Conservation (phyloP, 164 flowering plant genomes). For the Platanus orientalis region DNA sequence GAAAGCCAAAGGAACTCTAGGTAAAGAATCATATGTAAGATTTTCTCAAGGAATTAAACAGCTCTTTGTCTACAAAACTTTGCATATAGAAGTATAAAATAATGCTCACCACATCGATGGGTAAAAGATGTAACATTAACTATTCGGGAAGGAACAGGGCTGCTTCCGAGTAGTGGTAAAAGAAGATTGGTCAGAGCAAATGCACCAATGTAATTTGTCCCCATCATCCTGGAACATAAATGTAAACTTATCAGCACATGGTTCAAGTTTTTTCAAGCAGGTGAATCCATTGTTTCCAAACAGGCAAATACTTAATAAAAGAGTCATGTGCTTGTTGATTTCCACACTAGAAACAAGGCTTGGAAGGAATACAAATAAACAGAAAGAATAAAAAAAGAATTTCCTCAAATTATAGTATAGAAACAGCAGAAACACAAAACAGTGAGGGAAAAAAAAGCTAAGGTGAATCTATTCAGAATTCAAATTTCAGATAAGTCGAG, state of each 20-base stretch:
- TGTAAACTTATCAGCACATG: conserved; percentile 8
- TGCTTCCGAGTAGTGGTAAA: conserved; percentile 67
- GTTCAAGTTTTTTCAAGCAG: background rate
- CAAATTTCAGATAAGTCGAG: too few species aligned
- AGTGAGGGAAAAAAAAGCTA: too few species aligned
- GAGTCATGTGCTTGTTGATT: too few species aligned
- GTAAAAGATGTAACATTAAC: conserved; percentile 90
- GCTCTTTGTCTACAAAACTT: background rate
- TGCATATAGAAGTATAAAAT: background rate
- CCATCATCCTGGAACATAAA: conserved; percentile 61
- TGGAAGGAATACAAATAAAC: too few species aligned
- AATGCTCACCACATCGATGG: conserved; percentile 65
- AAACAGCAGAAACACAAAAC: too few species aligned
- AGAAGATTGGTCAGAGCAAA: conserved; percentile 71
- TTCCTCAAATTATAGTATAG: too few species aligned
- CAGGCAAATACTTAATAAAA: background rate
- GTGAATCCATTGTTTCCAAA: background rate
- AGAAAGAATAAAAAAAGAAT: too few species aligned
- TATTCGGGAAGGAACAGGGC: conserved; percentile 71
- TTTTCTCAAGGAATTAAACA: background rate
- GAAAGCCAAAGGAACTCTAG: too few species aligned
- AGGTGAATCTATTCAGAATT: too few species aligned
- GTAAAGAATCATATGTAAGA: background rate
- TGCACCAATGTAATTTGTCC: conserved; percentile 83
- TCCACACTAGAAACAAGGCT: too few species aligned